Conservation (phyloP, 2,329 filamentous ascomycete species). For the Trichoderma sp. region DNA sequence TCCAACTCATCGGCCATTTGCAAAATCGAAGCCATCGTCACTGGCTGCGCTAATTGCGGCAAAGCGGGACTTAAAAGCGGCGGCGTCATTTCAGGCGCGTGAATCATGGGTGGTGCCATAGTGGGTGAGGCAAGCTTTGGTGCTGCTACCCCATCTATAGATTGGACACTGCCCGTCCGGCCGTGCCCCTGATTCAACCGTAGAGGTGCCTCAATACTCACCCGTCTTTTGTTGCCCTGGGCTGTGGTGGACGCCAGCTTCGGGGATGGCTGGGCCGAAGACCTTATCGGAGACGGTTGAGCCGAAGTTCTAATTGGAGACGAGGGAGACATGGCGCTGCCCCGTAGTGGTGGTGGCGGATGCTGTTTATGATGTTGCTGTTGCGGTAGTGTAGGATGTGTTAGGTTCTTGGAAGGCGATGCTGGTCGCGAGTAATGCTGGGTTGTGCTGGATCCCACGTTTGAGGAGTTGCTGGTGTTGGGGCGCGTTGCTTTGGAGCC, state of each 20-base stretch:
- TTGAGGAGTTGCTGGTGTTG: slow-evolving; percentile 32
- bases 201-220: slow-evolving; percentile 43
- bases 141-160: slow-evolving; percentile 37
- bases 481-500: slow-evolving; percentile 45
- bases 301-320: slow-evolving; percentile 27
- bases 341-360: slow-evolving; percentile 22
- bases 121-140: slow-evolving; percentile 36
- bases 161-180: slow-evolving; percentile 40
- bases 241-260: slow-evolving; percentile 33
- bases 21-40: slow-evolving; percentile 55
- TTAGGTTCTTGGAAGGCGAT: slow-evolving; percentile 49
- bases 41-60: slow-evolving; percentile 30
- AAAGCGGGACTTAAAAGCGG: slow-evolving; percentile 26
- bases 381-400: slow-evolving; percentile 23
- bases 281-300: slow-evolving; percentile 27
- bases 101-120: slow-evolving; percentile 32
- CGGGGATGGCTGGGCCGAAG: slow-evolving; percentile 37
- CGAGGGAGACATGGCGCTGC: slow-evolving; percentile 24
- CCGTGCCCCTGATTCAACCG: slow-evolving; percentile 38
- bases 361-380: slow-evolving; percentile 22
- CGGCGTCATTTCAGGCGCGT: slow-evolving; percentile 36
- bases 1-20: slow-evolving; percentile 53
- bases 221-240: slow-evolving; percentile 38
- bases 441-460: slow-evolving; percentile 21
- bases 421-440: slow-evolving; percentile 41